Percentiles rank a stretch among this genome's conserved stretches.
phyloP scores from a whole-genome alignment of 2,329 filamentous ascomycete genomes.

The Alternaria dauci region DNA sequence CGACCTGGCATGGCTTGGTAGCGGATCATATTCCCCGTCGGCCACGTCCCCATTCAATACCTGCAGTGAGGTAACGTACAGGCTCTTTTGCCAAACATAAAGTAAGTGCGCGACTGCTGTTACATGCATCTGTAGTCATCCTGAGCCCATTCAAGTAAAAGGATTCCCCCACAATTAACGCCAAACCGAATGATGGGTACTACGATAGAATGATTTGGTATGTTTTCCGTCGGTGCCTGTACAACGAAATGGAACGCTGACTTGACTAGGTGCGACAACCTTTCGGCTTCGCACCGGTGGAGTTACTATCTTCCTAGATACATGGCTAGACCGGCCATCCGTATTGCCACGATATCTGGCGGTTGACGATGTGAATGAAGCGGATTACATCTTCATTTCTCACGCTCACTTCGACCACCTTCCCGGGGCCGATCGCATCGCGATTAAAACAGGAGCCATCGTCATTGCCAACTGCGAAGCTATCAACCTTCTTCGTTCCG shows the following conservation, averaged over 20 bases:
- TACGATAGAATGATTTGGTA: slow-evolving; percentile 1
- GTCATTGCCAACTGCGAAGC: slow-evolving; percentile 14
- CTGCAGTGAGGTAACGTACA: background rate
- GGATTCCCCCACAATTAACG: background rate
- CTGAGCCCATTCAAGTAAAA: background rate
- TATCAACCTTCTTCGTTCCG: slow-evolving; percentile 5
- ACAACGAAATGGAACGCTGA: background rate
- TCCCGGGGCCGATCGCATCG: slow-evolving; percentile 15
- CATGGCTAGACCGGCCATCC: slow-evolving; percentile 13
- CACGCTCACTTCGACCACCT: slow-evolving; percentile 19
- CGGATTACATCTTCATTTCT: slow-evolving; percentile 18
- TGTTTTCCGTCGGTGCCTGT: background rate
- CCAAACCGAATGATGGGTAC: background rate
- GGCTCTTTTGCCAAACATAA: background rate
- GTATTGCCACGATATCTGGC: slow-evolving; percentile 1
- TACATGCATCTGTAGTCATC: background rate
- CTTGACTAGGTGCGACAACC: slow-evolving; percentile 5
- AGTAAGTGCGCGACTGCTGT: background rate
- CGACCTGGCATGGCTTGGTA: background rate
- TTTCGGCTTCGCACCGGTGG: slow-evolving; percentile 4
- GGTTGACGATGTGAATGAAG: slow-evolving; percentile 7
- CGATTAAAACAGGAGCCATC: slow-evolving; percentile 10
- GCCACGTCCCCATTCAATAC: background rate
- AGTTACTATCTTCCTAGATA: slow-evolving; percentile 14
- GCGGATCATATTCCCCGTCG: background rate